Base-by-base conservation (phyloP, 768 basidiomycete genomes). In the Phylloporus sp. region DNA sequence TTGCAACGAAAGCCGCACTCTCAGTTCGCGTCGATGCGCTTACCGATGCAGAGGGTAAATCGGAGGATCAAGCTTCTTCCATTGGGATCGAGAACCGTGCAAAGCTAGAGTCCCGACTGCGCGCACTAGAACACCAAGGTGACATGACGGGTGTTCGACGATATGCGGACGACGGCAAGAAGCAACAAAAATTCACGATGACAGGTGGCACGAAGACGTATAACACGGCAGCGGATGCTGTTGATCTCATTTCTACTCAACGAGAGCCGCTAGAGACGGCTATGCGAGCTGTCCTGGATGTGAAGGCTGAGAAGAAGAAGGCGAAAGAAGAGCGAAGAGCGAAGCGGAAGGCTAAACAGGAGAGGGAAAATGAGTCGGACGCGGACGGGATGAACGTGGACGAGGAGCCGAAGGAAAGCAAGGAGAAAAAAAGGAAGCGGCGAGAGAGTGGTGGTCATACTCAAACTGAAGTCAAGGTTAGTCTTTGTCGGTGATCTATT, bases 21-120 rank as follows among this genome's bases (percentile, higher is more conserved):
- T 95, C 95, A 5, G 91, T 96, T 59, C 95, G 96, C 67, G 91
- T 98, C 29, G 96, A 99, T 56, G 96, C 96, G 7, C 84, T 99
- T 37, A 86, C 94, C 33, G 92, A 96, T 51, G 75, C 83, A 9
- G 90, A 97, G 49, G 87, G 83, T 57, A 96, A 97, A 67, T 90
- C 90, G 1, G 90, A 86, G 49, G 71, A 81, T 31, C 67, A 74
- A 7, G 88, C 93, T 3, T 82, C 93, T 1, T 81, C 90, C 57
- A 84, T 97, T 63, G 96, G 96, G 48, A 69, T 98, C 48, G 89
- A 91, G 61, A 91, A 92, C 69, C 90, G 95, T 33, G 83, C 87
- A 49, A 97, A 97, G 69, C 84, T 99, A 50, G 96, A 98, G 68
- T 88, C 91, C 10, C 86, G 96, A 27, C 71, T 98, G 31, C 89